phyloP scores from a whole-genome alignment of 2,329 filamentous ascomycete species.

The Aspergillus terreus region DNA sequence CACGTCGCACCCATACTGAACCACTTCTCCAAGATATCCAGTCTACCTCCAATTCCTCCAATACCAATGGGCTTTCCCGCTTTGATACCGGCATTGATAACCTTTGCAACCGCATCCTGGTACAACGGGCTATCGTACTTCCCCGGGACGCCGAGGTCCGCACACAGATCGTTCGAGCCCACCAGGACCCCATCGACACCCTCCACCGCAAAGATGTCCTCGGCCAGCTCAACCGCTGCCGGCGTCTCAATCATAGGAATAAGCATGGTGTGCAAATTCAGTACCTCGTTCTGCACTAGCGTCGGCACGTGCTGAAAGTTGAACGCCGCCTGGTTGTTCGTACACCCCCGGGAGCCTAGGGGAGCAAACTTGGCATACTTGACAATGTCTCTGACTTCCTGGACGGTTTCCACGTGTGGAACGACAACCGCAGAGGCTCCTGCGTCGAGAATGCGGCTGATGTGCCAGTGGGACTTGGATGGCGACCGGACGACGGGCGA shows the following conservation, averaged over 20 bases:
- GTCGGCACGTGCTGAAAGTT: constrained; percentile 34
- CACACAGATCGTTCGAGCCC: constrained; percentile 44
- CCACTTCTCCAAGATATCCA: constrained; percentile 43
- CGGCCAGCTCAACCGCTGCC: constrained; percentile 35
- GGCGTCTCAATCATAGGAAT: constrained; percentile 45
- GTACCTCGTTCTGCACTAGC: constrained; percentile 29
- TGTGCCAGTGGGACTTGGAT: constrained; percentile 36
- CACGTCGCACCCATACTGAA: constrained; percentile 37
- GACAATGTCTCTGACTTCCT: constrained; percentile 37
- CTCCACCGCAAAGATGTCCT: constrained; percentile 40
- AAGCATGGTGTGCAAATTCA: constrained; percentile 36
- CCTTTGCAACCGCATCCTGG: constrained; percentile 29
- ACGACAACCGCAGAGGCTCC: constrained; percentile 42
- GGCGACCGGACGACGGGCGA: constrained; percentile 42
- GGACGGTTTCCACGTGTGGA: constrained; percentile 38
- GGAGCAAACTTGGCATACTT: constrained; percentile 38
- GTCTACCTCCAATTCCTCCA: constrained; percentile 38
- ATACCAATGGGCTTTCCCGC: constrained; percentile 40
- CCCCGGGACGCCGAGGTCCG: constrained; percentile 43
- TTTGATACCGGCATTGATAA: constrained; percentile 36
- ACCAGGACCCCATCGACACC: constrained; percentile 45
- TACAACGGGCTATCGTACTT: constrained; percentile 36
- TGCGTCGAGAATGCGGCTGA: constrained; percentile 39
- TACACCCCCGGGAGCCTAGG: constrained; percentile 33
- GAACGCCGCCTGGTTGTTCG: constrained; percentile 35